phyloP scores from a whole-genome alignment of 768 basidiomycete genomes.

The Dendrothele bispora region DNA sequence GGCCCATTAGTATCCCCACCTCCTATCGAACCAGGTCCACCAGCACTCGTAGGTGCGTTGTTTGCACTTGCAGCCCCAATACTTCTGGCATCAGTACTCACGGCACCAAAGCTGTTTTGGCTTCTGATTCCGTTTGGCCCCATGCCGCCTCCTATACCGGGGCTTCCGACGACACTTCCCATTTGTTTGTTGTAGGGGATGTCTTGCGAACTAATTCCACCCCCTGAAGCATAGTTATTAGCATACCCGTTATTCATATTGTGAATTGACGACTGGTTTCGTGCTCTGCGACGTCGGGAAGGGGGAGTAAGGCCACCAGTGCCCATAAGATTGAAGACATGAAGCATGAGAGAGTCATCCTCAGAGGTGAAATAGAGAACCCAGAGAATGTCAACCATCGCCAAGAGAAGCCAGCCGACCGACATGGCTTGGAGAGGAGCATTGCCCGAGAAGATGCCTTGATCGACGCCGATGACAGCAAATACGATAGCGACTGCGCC shows the following conservation, averaged over 20 bases:
- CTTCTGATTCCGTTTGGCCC: constrained; percentile 38
- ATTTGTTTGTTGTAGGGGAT: constrained; percentile 66
- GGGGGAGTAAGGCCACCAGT: constrained; percentile 84
- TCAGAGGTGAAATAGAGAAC: constrained; percentile 96
- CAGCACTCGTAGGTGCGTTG: constrained; percentile 42
- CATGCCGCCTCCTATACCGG: constrained; percentile 46
- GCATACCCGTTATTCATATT: constrained; percentile 67
- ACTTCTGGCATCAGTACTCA: constrained; percentile 39
- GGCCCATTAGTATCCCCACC: constrained; percentile 49
- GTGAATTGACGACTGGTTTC: constrained; percentile 61
- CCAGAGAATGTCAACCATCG: constrained; percentile 94
- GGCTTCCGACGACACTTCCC: constrained; percentile 44
- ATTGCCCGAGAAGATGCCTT: constrained; percentile 57
- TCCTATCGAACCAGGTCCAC: constrained; percentile 39
- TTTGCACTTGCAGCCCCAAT: constrained; percentile 53
- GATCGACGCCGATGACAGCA: constrained; percentile 71
- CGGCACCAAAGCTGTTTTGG: constrained; percentile 56
- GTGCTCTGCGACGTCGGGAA: constrained; percentile 74
- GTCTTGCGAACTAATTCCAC: constrained; percentile 68
- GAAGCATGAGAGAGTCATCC: constrained; percentile 82
- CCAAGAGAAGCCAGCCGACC: constrained; percentile 91
- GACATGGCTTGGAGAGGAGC: constrained; percentile 77
- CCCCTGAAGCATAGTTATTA: constrained; percentile 62
- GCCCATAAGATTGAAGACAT: constrained; percentile 86
- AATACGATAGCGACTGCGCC: constrained; percentile 87